phyloP scores from a whole-genome alignment of 2,329 filamentous ascomycete genomes.

The Aureobasidium sp. region DNA sequence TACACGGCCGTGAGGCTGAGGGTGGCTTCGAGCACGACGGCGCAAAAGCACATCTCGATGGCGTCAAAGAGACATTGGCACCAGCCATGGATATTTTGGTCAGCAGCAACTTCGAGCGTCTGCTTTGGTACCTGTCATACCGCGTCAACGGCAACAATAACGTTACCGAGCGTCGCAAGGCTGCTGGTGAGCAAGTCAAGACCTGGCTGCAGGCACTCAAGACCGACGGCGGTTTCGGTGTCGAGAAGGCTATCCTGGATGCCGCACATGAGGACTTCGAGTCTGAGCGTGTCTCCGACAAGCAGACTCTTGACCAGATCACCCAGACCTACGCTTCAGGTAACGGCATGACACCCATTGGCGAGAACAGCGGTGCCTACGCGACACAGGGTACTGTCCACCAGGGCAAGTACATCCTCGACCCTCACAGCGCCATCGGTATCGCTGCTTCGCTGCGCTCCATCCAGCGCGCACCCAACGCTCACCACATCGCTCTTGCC shows the following conservation, averaged over 20 bases:
- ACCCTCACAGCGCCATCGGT: constrained; percentile 88
- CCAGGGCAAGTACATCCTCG: constrained; percentile 63
- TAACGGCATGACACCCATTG: constrained; percentile 21
- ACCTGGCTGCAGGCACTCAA: constrained; percentile 76
- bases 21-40: constrained; percentile 49
- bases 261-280: constrained; percentile 68
- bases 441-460: constrained; percentile 68
- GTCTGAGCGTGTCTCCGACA: constrained; percentile 61
- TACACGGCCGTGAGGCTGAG: constrained; percentile 49
- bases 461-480: constrained; percentile 36
- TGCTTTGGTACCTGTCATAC: constrained; percentile 88
- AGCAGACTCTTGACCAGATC: constrained; percentile 42
- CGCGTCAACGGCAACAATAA: constrained; percentile 47
- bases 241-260: constrained; percentile 64
- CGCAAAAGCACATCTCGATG: constrained; percentile 55
- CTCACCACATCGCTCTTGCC: constrained; percentile 71
- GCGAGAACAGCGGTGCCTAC: constrained; percentile 27
- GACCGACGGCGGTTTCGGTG: constrained; percentile 70
- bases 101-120: constrained; percentile 89
- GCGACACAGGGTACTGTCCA: constrained; percentile 29
- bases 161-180: constrained; percentile 38
- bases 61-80: constrained; percentile 83
- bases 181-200: constrained; percentile 63
- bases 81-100: constrained; percentile 98
- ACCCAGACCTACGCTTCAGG: constrained; percentile 32